Evolutionary conservation across 1,139 yeast genomes (phyloP).

Genomic region (Geotrichum aggregatum): DNA sequence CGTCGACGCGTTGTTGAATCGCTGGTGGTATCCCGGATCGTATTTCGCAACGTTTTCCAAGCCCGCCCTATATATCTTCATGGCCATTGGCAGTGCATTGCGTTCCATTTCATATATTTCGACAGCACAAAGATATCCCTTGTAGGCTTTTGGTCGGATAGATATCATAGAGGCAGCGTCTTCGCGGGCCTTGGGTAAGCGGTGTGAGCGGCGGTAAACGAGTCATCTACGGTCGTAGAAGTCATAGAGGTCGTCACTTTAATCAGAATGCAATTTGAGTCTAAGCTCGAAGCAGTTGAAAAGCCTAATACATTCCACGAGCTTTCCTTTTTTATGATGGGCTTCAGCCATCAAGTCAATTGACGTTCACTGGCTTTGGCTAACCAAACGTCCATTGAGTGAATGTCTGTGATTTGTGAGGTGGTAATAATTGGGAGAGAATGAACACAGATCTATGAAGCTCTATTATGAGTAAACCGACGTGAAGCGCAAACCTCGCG

Average conservation of each 20-base stretch:
- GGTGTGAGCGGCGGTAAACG: constrained; percentile 4
- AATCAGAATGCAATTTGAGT: background rate
- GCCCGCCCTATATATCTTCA: too few species aligned
- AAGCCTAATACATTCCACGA: constrained; percentile 2
- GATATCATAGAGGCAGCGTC: constrained; percentile 13
- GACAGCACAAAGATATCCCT: too few species aligned
- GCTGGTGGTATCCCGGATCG: background rate
- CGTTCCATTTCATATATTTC: too few species aligned
- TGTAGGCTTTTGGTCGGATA: constrained; percentile 4
- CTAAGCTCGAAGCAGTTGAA: constrained; percentile 6
- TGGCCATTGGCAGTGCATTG: too few species aligned
- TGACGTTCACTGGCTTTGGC: too few species aligned
- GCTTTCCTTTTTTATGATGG: constrained; percentile 2
- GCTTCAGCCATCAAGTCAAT: constrained; percentile 2
- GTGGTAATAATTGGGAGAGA: too few species aligned
- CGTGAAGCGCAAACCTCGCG: too few species aligned
- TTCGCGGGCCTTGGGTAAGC: constrained; percentile 1
- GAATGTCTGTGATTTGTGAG: too few species aligned
- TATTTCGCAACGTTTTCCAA: background rate
- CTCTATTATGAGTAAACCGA: too few species aligned
- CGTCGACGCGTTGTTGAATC: too few species aligned
- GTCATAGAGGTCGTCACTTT: background rate
- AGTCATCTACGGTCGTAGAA: constrained; percentile 15
- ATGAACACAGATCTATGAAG: too few species aligned
- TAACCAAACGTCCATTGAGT: too few species aligned